These are phyloP conservation scores for Francoa sonchifolia DNA, from an alignment of 441 rosid species.

Conservation along the genomic window DNA sequence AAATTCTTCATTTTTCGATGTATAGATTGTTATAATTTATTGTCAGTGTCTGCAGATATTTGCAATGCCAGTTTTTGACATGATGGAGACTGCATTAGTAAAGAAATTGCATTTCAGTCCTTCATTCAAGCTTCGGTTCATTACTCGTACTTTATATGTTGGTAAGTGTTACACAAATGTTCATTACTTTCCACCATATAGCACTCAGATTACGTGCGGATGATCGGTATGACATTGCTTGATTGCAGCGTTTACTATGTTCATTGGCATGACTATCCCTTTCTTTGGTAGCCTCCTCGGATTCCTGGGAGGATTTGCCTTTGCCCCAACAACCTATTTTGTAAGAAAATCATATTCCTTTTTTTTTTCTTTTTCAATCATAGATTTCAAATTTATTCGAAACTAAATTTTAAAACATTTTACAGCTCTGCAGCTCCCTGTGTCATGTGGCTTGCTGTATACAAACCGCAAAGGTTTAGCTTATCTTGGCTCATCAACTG, in stretches of 20 bases:
- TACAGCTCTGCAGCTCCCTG: slow-evolving; percentile 51
- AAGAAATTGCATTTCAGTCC: slow-evolving; percentile 39
- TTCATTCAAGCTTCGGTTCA: slow-evolving; percentile 27
- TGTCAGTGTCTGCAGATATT: slow-evolving; percentile 26
- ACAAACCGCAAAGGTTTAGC: slow-evolving; percentile 42
- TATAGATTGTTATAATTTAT: no score
- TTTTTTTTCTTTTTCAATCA: not conserved
- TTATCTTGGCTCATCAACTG: slow-evolving; percentile 48
- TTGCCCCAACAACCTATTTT: slow-evolving; percentile 59
- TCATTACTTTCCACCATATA: not conserved
- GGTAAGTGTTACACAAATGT: slow-evolving; percentile 38
- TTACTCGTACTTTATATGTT: slow-evolving; percentile 35
- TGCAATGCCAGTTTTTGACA: slow-evolving; percentile 69
- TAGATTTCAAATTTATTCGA: no score
- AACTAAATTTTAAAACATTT: no score
- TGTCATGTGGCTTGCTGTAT: slow-evolving; percentile 46
- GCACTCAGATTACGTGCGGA: not conserved
- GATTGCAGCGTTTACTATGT: slow-evolving; percentile 43
- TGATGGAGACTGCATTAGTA: slow-evolving; percentile 48
- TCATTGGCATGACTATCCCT: slow-evolving; percentile 43
- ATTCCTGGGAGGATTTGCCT: slow-evolving; percentile 68
- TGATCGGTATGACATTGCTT: not conserved
- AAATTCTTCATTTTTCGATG: not conserved
- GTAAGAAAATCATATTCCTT: slow-evolving; percentile 20
- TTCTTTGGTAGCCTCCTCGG: slow-evolving; percentile 68